These are phyloP conservation scores for Tolypocladium sp. DNA, from an alignment of 2,329 filamentous ascomycete genomes.

Conservation along the genomic window DNA sequence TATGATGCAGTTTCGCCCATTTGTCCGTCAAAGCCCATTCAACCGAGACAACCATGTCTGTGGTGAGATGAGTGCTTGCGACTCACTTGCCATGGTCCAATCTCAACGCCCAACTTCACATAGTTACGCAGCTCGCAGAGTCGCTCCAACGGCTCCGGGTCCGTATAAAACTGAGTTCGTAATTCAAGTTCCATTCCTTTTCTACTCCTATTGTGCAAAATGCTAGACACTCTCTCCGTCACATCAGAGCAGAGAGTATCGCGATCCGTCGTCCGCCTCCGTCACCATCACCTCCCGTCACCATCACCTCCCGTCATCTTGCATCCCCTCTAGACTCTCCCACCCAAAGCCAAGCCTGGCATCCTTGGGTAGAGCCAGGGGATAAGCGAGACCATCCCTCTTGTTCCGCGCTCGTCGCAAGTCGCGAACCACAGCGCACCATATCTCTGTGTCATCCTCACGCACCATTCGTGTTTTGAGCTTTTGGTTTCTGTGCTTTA, in stretches of 20 bases:
- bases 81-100: not conserved
- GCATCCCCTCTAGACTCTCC: conserved; percentile 1
- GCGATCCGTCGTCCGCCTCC: conserved; percentile 11
- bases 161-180: conserved; percentile 4
- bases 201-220: conserved; percentile 26
- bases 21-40: not conserved
- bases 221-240: conserved; percentile 21
- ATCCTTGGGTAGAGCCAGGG: conserved; percentile 1
- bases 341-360: conserved; percentile 3
- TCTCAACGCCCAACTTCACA: not conserved
- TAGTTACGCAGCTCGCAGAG: not conserved
- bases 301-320: conserved; percentile 4
- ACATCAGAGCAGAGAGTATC: conserved; percentile 15
- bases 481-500: conserved; percentile 23
- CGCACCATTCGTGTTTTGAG: conserved; percentile 1
- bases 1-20: not conserved
- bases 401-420: not conserved
- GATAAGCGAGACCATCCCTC: conserved; percentile 1
- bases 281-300: conserved; percentile 6
- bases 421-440: not conserved
- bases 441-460: conserved; percentile 4
- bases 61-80: not conserved
- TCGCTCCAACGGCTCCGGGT: not conserved
- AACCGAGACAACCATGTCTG: not conserved
- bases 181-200: conserved; percentile 23